Conservation (phyloP, 2,329 filamentous ascomycete genomes). For the Blumeriella jaapii region DNA sequence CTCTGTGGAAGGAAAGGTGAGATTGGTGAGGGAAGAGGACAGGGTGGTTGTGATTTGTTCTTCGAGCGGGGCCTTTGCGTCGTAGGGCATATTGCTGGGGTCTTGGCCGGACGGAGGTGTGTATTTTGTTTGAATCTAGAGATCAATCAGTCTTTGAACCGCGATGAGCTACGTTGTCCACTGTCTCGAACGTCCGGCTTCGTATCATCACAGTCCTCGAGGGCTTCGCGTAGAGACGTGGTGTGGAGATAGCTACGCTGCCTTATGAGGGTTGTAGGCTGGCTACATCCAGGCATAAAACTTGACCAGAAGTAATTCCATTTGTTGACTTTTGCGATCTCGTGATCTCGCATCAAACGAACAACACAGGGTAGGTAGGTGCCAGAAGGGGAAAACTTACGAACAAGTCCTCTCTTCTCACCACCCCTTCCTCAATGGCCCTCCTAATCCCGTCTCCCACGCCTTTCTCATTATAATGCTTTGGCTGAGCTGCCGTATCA, state of each 20-base stretch:
- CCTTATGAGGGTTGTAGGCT: no score
- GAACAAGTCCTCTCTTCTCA: conserved; percentile 50
- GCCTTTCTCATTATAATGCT: conserved; percentile 63
- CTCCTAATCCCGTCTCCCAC: conserved; percentile 56
- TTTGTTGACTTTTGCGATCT: no score
- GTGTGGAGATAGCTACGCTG: no score
- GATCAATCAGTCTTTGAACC: conserved; percentile 1
- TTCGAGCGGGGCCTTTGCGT: conserved; percentile 42
- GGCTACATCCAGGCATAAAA: no score
- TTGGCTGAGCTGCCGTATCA: conserved; percentile 69
- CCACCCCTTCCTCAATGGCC: conserved; percentile 46
- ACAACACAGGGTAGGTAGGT: neutral
- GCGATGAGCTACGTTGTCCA: no score
- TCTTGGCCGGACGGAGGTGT: conserved; percentile 54
- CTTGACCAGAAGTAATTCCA: no score
- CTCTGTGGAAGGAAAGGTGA: conserved; percentile 29
- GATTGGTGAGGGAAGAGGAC: conserved; percentile 51
- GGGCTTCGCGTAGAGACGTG: no score
- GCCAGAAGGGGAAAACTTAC: conserved; percentile 31
- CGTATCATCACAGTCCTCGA: neutral
- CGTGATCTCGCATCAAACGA: neutral
- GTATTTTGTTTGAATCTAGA: conserved; percentile 76
- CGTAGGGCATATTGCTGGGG: conserved; percentile 48
- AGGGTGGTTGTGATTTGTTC: conserved; percentile 59
- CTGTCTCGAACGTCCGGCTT: no score